Conservation (phyloP, 1,284 basidiomycete genomes). For the Ceratobasidium sp. region DNA sequence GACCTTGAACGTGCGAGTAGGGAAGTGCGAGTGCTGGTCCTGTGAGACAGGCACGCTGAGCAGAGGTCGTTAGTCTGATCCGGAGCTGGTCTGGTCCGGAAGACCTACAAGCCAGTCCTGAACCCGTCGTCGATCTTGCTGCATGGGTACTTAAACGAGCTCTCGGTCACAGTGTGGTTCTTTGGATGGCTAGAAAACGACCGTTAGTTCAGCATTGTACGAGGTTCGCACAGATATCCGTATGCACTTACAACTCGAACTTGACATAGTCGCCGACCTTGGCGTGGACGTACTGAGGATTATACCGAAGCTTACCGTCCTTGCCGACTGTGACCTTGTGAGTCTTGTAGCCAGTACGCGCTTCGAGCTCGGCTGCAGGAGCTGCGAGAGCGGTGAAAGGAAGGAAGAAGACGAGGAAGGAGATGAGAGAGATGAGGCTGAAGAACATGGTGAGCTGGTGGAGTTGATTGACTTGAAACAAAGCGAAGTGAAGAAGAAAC, state of each 20-base stretch:
- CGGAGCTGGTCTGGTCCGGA: no score
- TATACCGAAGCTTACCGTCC: slow-evolving; percentile 2
- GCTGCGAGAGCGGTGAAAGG: slow-evolving; percentile 10
- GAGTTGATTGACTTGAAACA: not conserved
- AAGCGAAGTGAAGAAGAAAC: not conserved
- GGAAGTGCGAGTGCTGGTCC: slow-evolving; percentile 3
- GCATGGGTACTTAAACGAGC: slow-evolving; percentile 34
- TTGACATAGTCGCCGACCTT: slow-evolving; percentile 34
- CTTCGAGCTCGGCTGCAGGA: slow-evolving; percentile 16
- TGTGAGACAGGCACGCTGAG: slow-evolving; percentile 9
- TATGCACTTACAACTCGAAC: slow-evolving; percentile 32
- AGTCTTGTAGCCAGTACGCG: not conserved
- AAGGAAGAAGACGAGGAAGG: not conserved
- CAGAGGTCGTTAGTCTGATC: not conserved
- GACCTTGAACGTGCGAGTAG: slow-evolving; percentile 24
- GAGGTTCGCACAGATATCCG: no score
- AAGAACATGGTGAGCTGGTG: slow-evolving; percentile 2
- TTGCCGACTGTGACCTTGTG: slow-evolving; percentile 8
- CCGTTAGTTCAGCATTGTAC: not conserved
- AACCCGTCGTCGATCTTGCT: not conserved
- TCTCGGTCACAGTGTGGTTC: slow-evolving; percentile 41
- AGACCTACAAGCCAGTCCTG: slow-evolving; percentile 29
- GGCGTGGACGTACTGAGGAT: slow-evolving; percentile 29
- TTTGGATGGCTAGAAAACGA: slow-evolving; percentile 11
- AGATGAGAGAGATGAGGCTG: not conserved